A percentile compares a stretch with the other conserved stretches of the same genome.
Evolutionary conservation across 148 eudicot genomes (phyloP).

Genomic region (Dysphania ambrosioides): DNA sequence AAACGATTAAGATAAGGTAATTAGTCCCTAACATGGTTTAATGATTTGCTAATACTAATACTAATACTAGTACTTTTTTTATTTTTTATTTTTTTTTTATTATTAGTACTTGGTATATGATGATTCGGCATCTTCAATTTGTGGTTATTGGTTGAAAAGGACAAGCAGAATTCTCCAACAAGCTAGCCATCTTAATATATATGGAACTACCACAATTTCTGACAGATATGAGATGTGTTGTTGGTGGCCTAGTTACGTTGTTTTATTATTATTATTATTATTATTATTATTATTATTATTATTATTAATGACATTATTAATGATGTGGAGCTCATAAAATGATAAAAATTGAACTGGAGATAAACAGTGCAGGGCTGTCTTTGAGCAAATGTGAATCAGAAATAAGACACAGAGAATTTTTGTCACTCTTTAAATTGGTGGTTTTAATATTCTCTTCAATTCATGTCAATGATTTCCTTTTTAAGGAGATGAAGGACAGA

Average conservation of each 20-base stretch:
- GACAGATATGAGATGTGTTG: slow-evolving; percentile 4
- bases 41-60: slow-evolving; percentile 21
- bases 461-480: not conserved
- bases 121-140: slow-evolving; percentile 6
- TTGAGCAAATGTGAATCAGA: not conserved
- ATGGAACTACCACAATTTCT: slow-evolving; percentile 18
- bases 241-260: too few relatives aligned
- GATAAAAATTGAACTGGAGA: not conserved
- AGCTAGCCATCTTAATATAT: slow-evolving; percentile 2
- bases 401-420: not conserved
- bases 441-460: not conserved
- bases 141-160: slow-evolving; percentile 2
- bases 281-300: too few relatives aligned
- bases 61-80: not conserved
- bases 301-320: not conserved
- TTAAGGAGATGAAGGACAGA: not conserved
- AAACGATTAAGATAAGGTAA: not conserved
- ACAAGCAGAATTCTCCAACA: slow-evolving; percentile 25
- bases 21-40: slow-evolving; percentile 14
- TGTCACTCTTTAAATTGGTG: not conserved
- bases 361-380: not conserved
- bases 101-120: not conserved
- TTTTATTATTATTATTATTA: too few relatives aligned
- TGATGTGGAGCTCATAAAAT: slow-evolving; percentile 1
- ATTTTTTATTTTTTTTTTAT: not conserved